A percentile compares a stretch with the other conserved stretches of the same genome.
phyloP scores from a whole-genome alignment of 2,329 filamentous ascomycete species.

The Phialemoniopsis sp. region DNA sequence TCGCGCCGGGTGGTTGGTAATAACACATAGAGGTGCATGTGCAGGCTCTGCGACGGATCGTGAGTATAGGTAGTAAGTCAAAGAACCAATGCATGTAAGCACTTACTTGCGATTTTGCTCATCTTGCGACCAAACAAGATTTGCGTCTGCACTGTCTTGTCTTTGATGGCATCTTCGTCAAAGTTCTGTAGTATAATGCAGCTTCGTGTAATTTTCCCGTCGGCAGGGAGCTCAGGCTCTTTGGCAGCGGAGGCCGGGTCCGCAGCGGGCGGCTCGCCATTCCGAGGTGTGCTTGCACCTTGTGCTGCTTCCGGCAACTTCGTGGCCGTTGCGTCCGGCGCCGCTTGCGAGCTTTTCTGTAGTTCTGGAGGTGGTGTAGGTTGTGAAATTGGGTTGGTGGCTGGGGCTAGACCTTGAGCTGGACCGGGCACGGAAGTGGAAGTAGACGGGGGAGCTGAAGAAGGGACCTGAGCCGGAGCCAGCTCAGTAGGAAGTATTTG shows the following conservation, averaged over 20 bases:
- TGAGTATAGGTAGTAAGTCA: too few relatives aligned
- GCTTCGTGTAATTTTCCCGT: conserved; percentile 51
- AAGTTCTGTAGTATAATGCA: conserved; percentile 59
- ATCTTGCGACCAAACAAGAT: conserved; percentile 58
- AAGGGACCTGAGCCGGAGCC: too few relatives aligned
- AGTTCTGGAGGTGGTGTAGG: too few relatives aligned
- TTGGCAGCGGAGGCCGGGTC: conserved; percentile 9
- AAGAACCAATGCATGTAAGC: too few relatives aligned
- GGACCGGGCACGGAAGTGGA: too few relatives aligned
- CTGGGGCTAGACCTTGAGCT: too few relatives aligned
- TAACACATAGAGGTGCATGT: conserved; percentile 62
- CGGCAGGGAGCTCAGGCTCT: conserved; percentile 21
- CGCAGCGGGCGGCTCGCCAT: background rate
- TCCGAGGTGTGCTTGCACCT: background rate
- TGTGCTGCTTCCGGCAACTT: background rate
- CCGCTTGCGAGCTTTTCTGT: too few relatives aligned
- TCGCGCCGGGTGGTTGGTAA: conserved; percentile 75
- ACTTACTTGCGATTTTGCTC: conserved; percentile 51
- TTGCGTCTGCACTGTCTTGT: conserved; percentile 52
- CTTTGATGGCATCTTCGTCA: conserved; percentile 49
- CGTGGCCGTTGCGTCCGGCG: too few relatives aligned
- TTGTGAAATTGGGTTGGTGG: too few relatives aligned
- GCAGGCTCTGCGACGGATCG: conserved; percentile 38
- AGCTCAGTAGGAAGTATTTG: too few relatives aligned
- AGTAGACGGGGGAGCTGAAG: too few relatives aligned